A percentile compares a stretch with the other conserved stretches of the same genome.
These are phyloP conservation scores for Cladosporium austrohemisphaericum DNA, from an alignment of 2,329 filamentous ascomycete species.

Conservation along the genomic window DNA sequence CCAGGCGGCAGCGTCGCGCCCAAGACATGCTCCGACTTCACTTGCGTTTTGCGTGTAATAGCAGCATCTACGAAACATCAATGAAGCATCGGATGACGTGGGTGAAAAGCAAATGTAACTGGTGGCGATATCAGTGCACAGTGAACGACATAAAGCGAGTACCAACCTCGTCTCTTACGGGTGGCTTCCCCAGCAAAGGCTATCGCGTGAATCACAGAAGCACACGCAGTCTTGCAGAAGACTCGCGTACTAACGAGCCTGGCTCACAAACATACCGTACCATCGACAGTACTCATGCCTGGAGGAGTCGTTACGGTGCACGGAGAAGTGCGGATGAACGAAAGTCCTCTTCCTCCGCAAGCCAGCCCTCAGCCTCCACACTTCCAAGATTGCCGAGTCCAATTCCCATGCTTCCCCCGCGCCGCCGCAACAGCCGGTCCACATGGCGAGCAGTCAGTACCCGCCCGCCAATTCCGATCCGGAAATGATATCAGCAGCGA, in stretches of 20 bases:
- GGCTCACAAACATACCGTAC: too few species aligned
- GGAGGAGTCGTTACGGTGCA: background rate
- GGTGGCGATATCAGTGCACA: too few species aligned
- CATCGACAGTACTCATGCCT: too few species aligned
- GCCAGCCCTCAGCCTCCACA: constrained; percentile 1
- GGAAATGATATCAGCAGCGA: constrained; percentile 15
- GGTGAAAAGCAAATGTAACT: background rate
- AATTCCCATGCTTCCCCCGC: constrained; percentile 10
- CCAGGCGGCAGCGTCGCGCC: constrained; percentile 7
- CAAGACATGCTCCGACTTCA: constrained; percentile 8
- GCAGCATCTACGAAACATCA: background rate
- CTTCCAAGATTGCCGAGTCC: constrained; percentile 8
- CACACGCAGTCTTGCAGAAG: too few species aligned
- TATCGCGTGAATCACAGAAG: too few species aligned
- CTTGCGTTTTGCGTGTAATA: background rate
- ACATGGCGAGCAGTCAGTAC: constrained; percentile 9
- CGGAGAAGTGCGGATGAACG: constrained; percentile 15
- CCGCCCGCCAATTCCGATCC: constrained; percentile 11
- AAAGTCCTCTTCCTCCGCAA: constrained; percentile 13
- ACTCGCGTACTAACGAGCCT: too few species aligned
- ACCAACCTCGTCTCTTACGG: too few species aligned
- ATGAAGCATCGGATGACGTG: constrained; percentile 9
- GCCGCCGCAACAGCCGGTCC: constrained; percentile 11
- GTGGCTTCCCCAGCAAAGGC: too few species aligned
- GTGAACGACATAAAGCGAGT: too few species aligned